Conservation (phyloP, 2,329 filamentous ascomycete species). For the Fusarium ambrosium region DNA sequence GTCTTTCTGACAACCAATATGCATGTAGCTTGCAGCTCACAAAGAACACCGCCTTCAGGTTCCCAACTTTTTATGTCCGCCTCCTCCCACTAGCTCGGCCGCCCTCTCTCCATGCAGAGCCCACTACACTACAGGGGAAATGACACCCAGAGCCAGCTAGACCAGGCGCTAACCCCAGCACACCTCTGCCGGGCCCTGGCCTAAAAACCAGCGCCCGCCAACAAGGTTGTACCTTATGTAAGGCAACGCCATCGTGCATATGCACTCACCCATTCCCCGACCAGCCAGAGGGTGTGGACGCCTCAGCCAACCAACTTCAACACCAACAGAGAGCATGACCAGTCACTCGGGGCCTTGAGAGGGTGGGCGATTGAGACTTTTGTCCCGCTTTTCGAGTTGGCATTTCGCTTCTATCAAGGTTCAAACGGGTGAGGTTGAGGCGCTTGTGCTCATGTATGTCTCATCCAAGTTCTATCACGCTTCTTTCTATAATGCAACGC, state of each 20-base stretch:
- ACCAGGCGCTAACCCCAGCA: constrained; percentile 4
- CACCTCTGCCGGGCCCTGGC: constrained; percentile 20
- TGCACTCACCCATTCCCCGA: constrained; percentile 14
- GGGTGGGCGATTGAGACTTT: constrained; percentile 42
- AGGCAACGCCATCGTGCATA: constrained; percentile 42
- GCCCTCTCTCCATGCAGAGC: constrained; percentile 26
- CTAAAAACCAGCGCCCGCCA: constrained; percentile 17
- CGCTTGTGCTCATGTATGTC: constrained; percentile 23
- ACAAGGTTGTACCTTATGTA: constrained; percentile 32
- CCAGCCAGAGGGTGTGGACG: constrained; percentile 22
- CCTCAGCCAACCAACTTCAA: constrained; percentile 14
- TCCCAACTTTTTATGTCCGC: not conserved
- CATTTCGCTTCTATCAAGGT: constrained; percentile 14
- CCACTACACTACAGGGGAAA: constrained; percentile 38
- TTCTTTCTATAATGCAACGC: constrained; percentile 33
- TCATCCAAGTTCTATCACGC: constrained; percentile 18
- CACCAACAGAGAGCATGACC: constrained; percentile 37
- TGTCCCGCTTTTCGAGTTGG: constrained; percentile 27
- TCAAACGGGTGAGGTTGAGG: not conserved
- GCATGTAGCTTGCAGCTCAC: not conserved
- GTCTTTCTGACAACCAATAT: not conserved
- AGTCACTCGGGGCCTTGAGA: constrained; percentile 30
- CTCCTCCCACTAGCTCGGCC: constrained; percentile 19
- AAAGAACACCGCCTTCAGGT: not conserved
- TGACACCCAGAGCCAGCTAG: constrained; percentile 37